A percentile compares a stretch with the other conserved stretches of the same genome.
Evolutionary conservation across 257 asterid species (phyloP).

Genomic region (Solanum medicagineum): DNA sequence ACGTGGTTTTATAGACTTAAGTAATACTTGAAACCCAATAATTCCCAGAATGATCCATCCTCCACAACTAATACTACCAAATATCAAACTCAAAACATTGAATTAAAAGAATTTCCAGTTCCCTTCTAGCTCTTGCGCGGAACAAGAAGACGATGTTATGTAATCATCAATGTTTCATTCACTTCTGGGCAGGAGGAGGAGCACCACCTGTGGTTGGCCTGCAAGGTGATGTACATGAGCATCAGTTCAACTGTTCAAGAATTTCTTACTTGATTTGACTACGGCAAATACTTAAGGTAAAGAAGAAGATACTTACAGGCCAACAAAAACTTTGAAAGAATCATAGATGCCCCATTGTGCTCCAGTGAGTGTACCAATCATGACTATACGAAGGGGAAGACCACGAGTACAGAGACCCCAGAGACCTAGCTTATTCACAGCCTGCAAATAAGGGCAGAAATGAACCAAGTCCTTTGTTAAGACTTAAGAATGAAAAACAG

Average conservation of each 20-base stretch:
- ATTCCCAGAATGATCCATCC: background rate
- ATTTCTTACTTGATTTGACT: background rate
- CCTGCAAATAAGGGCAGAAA: conserved; percentile 4
- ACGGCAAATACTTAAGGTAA: background rate
- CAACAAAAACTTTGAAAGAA: conserved; percentile 60
- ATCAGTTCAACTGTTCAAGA: background rate
- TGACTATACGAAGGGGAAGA: conserved; percentile 56
- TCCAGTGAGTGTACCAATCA: conserved; percentile 60
- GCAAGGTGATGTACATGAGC: conserved; percentile 1
- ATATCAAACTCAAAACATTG: background rate
- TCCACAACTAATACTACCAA: background rate
- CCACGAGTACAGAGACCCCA: conserved; percentile 25
- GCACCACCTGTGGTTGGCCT: conserved; percentile 89
- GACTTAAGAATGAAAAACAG: background rate
- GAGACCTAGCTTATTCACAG: conserved; percentile 22
- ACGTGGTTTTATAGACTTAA: background rate
- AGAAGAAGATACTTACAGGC: conserved; percentile 41
- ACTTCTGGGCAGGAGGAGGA: conserved; percentile 17
- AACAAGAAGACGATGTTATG: background rate
- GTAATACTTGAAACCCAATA: background rate
- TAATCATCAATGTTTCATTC: background rate
- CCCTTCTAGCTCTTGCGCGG: background rate
- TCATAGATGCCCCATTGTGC: conserved; percentile 83
- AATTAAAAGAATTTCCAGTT: background rate
- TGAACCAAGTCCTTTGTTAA: background rate